phyloP scores from a whole-genome alignment of 1,139 yeast species.

The Suhomyces taliae region DNA sequence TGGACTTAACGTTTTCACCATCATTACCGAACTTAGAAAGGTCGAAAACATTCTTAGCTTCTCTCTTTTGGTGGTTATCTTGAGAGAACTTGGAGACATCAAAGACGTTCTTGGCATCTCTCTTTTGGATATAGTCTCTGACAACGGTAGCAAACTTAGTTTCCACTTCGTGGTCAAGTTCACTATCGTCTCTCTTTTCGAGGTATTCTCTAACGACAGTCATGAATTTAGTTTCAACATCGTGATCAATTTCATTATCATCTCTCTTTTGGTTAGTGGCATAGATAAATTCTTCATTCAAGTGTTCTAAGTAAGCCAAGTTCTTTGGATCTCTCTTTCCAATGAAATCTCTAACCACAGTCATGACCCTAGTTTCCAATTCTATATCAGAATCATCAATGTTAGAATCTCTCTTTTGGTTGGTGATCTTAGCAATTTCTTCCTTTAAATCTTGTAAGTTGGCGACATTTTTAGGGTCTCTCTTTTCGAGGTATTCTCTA shows the following conservation, averaged over 20 bases:
- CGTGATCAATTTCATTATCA: not conserved
- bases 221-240: too few species aligned
- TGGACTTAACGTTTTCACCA: not conserved
- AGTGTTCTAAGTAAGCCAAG: not conserved
- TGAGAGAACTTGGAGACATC: conserved; percentile 17
- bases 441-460: conserved; percentile 3
- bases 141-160: not conserved
- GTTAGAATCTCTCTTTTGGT: conserved; percentile 14
- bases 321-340: not conserved
- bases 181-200: too few species aligned
- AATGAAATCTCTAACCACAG: not conserved
- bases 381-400: conserved; percentile 6
- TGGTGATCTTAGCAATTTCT: not conserved
- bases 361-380: too few species aligned
- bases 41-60: conserved; percentile 21
- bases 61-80: conserved; percentile 15
- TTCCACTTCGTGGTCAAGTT: too few species aligned
- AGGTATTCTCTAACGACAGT: too few species aligned
- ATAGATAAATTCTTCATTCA: not conserved
- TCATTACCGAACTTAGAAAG: not conserved
- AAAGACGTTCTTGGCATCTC: conserved; percentile 19
- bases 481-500: not conserved
- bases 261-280: not conserved
- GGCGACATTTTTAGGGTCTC: conserved; percentile 18
- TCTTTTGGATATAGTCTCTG: conserved; percentile 1